Conservation (phyloP, 495 filamentous ascomycete species). For the Hypoxylon trugodes region DNA sequence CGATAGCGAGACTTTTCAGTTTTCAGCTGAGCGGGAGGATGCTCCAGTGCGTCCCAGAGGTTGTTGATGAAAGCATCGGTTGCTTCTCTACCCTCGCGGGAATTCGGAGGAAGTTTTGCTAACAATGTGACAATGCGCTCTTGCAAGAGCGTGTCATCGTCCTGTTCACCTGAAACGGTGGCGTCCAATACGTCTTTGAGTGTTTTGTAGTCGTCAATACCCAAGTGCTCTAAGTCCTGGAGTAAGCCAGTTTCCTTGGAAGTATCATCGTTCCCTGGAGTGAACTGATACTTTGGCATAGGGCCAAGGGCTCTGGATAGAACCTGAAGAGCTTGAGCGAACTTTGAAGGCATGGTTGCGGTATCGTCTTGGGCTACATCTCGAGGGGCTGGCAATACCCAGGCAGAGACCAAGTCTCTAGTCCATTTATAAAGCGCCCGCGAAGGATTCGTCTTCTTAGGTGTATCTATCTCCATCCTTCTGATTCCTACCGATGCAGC, state of each 20-base stretch:
- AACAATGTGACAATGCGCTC: slow-evolving; percentile 49
- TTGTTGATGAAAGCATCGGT: slow-evolving; percentile 55
- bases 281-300: slow-evolving; percentile 40
- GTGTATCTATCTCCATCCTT: slow-evolving; percentile 3
- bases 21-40: slow-evolving; percentile 68
- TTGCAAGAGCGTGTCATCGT: slow-evolving; percentile 51
- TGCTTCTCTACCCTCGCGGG: slow-evolving; percentile 42
- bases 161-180: slow-evolving; percentile 41
- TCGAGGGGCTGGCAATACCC: not conserved
- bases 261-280: slow-evolving; percentile 40
- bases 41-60: slow-evolving; percentile 71
- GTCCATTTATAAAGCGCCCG: not conserved
- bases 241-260: slow-evolving; percentile 38
- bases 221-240: slow-evolving; percentile 38
- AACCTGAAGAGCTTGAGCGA: slow-evolving; percentile 28
- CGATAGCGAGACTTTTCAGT: slow-evolving; percentile 59
- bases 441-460: not conserved
- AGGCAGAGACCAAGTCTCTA: not conserved
- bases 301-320: slow-evolving; percentile 44
- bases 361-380: not conserved
- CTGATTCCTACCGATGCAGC: not conserved
- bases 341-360: slow-evolving; percentile 26
- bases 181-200: slow-evolving; percentile 46
- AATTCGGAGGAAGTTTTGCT: slow-evolving; percentile 46
- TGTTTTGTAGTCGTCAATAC: slow-evolving; percentile 46